Evolutionary conservation across 2,329 filamentous ascomycete species (phyloP), one percentile per base, ranked within the genome.

Genomic region (Epichloe typhina): DNA sequence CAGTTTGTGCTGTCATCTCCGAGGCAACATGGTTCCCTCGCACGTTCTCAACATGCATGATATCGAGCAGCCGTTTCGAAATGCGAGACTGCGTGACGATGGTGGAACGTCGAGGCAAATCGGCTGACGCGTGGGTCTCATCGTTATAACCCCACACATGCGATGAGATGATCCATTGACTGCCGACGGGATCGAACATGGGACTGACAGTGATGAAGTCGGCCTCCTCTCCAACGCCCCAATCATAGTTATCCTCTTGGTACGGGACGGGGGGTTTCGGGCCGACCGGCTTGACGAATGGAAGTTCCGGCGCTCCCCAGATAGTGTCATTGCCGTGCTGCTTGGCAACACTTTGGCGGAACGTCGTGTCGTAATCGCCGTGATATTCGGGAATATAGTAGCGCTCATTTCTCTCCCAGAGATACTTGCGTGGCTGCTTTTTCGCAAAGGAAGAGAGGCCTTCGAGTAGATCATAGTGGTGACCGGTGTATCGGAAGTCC

Each of bases 381-480:
- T 88, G 82, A 46, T 77, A 68, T 12, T 77, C 73, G 1, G 84
- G 83, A 50, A 88, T 84, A 62, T 86, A 88, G 68, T 80, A 88
- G 51, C 83, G 77, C 57, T 83, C 79, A 54, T 78, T 84, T 47
- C 84, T 76, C 64, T 88, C 84, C 84, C 84, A 88, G 5, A 87
- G 66, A 3, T 82, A 82, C 59, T 82, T 83, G 51, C 84, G 78
- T 8, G 84, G 84, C 64, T 88, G 84, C 54, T 74, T 75, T 64
- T 75, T 76, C 26, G 78, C 77, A 68, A 86, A 88, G 1, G 73
- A 66, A 21, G 69, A 67, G 7, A 88, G 66, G 54, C 82, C 82
- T 57, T 83, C 76, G 42, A 88, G 77, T 56, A 91, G 79, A 58
- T 91, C 83, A 65, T 91, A 90, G 67, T 89, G 83, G 55, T 93